These are phyloP conservation scores for Psilocybe azurescens DNA, from an alignment of 768 basidiomycete genomes.

Conservation along the genomic window DNA sequence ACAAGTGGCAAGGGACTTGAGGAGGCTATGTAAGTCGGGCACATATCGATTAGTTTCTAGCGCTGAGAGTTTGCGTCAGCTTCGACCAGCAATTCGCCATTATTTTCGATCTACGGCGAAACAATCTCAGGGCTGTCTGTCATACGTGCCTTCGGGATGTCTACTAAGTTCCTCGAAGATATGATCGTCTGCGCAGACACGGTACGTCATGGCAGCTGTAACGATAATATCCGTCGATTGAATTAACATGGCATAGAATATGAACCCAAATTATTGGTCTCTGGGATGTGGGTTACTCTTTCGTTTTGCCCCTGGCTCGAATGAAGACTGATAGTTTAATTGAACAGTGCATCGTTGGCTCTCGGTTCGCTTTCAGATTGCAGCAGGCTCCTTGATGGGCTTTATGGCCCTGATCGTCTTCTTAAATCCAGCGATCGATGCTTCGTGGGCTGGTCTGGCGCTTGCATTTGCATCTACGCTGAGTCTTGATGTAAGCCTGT, in stretches of 20 bases:
- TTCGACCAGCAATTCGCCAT: constrained; percentile 41
- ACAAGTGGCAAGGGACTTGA: constrained; percentile 81
- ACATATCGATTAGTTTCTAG: no score
- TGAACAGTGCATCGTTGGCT: constrained; percentile 86
- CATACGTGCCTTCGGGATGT: constrained; percentile 86
- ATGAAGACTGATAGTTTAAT: not conserved
- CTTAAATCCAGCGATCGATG: constrained; percentile 73
- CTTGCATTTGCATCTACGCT: constrained; percentile 84
- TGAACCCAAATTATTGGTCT: constrained; percentile 88
- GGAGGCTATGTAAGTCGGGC: constrained; percentile 57
- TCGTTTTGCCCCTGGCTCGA: not conserved
- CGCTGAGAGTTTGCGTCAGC: constrained; percentile 19
- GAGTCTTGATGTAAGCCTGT: constrained; percentile 57
- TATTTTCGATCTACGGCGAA: constrained; percentile 50
- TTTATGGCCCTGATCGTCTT: constrained; percentile 74
- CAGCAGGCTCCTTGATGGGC: constrained; percentile 75
- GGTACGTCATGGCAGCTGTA: constrained; percentile 41
- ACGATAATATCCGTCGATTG: no score
- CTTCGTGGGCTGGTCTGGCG: constrained; percentile 85
- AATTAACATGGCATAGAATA: constrained; percentile 34
- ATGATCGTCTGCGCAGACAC: constrained; percentile 85
- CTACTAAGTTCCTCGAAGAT: constrained; percentile 83
- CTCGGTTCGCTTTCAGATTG: constrained; percentile 68
- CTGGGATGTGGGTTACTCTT: constrained; percentile 64
- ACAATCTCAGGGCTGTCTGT: constrained; percentile 48